These are phyloP conservation scores for Neurospora sp. DNA, from an alignment of 495 filamentous ascomycete species.

Conservation along the genomic window DNA sequence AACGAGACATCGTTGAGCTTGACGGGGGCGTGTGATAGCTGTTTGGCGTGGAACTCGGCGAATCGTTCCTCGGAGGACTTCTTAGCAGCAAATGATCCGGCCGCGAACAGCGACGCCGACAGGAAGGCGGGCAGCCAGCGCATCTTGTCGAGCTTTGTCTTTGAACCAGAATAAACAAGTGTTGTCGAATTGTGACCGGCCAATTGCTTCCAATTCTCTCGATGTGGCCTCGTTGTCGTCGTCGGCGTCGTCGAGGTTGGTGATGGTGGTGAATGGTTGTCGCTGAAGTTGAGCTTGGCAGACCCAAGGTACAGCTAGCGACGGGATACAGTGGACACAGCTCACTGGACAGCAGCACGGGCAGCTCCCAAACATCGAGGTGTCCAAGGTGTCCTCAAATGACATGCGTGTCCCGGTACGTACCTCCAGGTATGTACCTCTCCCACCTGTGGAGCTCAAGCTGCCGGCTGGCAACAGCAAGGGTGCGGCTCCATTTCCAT, in stretches of 20 bases:
- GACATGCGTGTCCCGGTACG: background rate
- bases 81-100: slow-evolving; percentile 47
- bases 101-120: slow-evolving; percentile 40
- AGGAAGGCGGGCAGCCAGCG: slow-evolving; percentile 49
- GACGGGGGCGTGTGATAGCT: slow-evolving; percentile 55
- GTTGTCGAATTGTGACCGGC: slow-evolving; percentile 2
- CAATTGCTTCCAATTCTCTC: slow-evolving; percentile 13
- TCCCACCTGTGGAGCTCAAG: background rate
- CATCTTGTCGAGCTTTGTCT: slow-evolving; percentile 31
- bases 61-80: slow-evolving; percentile 48
- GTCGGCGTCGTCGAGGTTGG: slow-evolving; percentile 9
- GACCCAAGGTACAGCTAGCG: background rate
- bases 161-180: background rate
- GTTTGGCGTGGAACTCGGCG: slow-evolving; percentile 54
- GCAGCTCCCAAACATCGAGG: background rate
- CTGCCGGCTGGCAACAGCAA: background rate
- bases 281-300: background rate
- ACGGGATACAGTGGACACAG: background rate
- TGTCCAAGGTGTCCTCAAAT: slow-evolving; percentile 18
- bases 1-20: slow-evolving; percentile 69
- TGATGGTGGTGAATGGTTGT: background rate
- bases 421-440: background rate
- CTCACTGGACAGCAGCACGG: background rate
- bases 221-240: slow-evolving; percentile 1
- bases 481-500: background rate